A percentile compares a stretch with the other conserved stretches of the same genome.
phyloP scores from a whole-genome alignment of 2,329 filamentous ascomycete genomes.

The Botryotinia calthae region DNA sequence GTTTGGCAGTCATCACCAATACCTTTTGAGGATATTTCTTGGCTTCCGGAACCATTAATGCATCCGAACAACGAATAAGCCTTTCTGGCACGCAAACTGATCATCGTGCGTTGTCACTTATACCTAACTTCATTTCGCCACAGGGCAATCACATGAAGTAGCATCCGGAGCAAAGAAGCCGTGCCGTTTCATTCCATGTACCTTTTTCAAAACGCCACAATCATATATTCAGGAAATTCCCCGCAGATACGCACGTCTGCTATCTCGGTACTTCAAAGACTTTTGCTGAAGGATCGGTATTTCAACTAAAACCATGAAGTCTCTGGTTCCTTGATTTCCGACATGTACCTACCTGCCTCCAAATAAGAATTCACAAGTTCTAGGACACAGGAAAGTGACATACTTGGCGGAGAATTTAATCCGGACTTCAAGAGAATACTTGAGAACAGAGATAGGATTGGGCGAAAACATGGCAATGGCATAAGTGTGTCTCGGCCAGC shows the following conservation, averaged over 20 bases:
- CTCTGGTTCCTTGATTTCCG: neutral
- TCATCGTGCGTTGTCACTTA: neutral
- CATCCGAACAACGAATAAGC: neutral
- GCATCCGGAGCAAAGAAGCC: neutral
- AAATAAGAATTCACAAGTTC: neutral
- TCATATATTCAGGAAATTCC: neutral
- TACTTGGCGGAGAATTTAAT: neutral
- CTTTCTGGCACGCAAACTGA: neutral
- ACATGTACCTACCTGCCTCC: neutral
- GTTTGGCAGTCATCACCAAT: neutral
- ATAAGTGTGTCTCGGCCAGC: neutral
- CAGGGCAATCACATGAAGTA: neutral
- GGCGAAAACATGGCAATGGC: neutral
- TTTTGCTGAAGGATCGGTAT: neutral
- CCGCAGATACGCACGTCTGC: neutral
- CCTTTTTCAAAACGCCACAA: conserved; percentile 8
- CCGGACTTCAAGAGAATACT: neutral
- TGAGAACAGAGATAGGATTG: neutral
- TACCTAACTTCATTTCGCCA: neutral
- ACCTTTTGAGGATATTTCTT: neutral
- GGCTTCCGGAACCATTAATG: neutral
- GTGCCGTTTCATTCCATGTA: conserved; percentile 4
- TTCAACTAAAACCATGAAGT: neutral
- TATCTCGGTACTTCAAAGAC: neutral
- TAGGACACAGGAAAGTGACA: too few species aligned